Evolutionary conservation across 495 filamentous ascomycete species (phyloP).

Genomic region (Delitschia confertaspora): DNA sequence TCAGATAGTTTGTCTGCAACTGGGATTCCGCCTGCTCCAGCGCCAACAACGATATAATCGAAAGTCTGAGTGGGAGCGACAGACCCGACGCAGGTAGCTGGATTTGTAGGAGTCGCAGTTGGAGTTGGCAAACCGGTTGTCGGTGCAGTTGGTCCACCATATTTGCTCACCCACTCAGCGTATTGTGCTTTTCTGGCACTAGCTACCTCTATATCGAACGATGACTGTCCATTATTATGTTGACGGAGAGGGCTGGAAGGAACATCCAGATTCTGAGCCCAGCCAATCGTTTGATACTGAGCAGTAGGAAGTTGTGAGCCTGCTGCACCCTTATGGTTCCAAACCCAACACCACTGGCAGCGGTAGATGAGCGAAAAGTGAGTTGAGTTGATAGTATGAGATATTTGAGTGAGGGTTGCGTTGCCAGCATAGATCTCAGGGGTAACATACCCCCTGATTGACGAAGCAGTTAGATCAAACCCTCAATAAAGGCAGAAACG

Average conservation of each 20-base stretch:
- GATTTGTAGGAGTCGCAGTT: slow-evolving; percentile 30
- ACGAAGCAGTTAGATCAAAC: too few relatives aligned
- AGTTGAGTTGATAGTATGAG: slow-evolving; percentile 42
- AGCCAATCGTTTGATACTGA: slow-evolving; percentile 23
- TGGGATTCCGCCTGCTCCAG: slow-evolving; percentile 56
- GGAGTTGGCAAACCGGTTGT: slow-evolving; percentile 38
- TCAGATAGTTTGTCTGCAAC: slow-evolving; percentile 56
- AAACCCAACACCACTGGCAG: slow-evolving; percentile 54
- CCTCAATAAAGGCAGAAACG: too few relatives aligned
- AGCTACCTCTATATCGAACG: slow-evolving; percentile 39
- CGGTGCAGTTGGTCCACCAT: slow-evolving; percentile 27
- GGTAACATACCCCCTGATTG: slow-evolving; percentile 43
- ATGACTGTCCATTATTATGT: slow-evolving; percentile 32
- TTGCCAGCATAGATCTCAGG: slow-evolving; percentile 51
- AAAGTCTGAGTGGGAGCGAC: slow-evolving; percentile 41
- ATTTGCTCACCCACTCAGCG: slow-evolving; percentile 29
- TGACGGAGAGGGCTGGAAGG: slow-evolving; percentile 16
- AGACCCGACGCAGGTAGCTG: slow-evolving; percentile 13
- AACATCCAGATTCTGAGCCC: slow-evolving; percentile 22
- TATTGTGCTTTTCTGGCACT: slow-evolving; percentile 40
- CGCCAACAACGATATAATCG: slow-evolving; percentile 61
- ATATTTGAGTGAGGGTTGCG: slow-evolving; percentile 50
- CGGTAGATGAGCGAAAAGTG: slow-evolving; percentile 52
- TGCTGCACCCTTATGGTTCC: slow-evolving; percentile 45
- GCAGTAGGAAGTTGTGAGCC: slow-evolving; percentile 33